A percentile compares a stretch with the other conserved stretches of the same genome.
Evolutionary conservation across 495 filamentous ascomycete species (phyloP).

Genomic region (Cudoniella acicularis): DNA sequence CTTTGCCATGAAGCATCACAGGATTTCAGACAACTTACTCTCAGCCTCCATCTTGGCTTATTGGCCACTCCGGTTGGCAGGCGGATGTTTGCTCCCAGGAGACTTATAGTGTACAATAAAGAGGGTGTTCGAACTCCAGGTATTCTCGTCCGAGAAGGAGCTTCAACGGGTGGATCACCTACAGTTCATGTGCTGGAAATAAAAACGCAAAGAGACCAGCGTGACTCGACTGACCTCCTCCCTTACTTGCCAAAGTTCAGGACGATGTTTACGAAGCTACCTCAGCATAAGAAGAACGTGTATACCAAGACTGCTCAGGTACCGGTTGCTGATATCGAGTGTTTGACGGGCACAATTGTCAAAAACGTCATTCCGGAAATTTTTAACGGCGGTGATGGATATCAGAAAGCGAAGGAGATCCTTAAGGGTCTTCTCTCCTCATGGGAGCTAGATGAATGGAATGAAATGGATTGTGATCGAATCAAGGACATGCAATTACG

Average conservation of each 20-base stretch:
- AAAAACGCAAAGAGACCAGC: constrained; percentile 51
- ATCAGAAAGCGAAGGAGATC: constrained; percentile 50
- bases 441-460: constrained; percentile 73
- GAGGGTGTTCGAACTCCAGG: constrained; percentile 77
- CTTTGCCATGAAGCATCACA: constrained; percentile 75
- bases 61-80: constrained; percentile 72
- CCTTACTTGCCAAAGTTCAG: constrained; percentile 72
- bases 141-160: constrained; percentile 72
- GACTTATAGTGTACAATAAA: constrained; percentile 67
- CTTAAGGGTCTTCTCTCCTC: constrained; percentile 58
- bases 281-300: constrained; percentile 55
- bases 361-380: constrained; percentile 56
- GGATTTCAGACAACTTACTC: constrained; percentile 68
- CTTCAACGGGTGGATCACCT: constrained; percentile 55
- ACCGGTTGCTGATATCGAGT: constrained; percentile 71
- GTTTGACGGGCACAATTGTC: constrained; percentile 69
- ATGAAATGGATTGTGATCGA: constrained; percentile 77
- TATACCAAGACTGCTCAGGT: constrained; percentile 59
- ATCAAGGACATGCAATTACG: constrained; percentile 76
- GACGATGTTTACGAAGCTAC: constrained; percentile 54
- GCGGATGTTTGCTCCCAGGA: constrained; percentile 67
- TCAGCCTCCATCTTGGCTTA: constrained; percentile 68
- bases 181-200: constrained; percentile 76
- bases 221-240: constrained; percentile 73
- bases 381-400: constrained; percentile 41